phyloP scores from a whole-genome alignment of 2,329 filamentous ascomycete genomes.

The Saccharata proteae region DNA sequence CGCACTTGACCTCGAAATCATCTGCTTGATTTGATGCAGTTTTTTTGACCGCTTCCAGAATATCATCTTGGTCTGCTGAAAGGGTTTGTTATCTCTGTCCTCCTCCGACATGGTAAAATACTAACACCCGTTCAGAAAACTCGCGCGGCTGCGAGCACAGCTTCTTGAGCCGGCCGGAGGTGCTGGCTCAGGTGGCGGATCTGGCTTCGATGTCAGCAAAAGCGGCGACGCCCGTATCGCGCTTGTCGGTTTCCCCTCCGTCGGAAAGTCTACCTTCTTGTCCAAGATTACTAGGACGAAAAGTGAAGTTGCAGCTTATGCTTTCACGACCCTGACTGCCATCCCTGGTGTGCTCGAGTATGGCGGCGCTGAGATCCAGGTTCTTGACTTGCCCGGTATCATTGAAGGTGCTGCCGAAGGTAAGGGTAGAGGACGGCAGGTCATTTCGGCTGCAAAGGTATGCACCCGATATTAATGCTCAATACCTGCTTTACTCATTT shows the following conservation, averaged over 20 bases:
- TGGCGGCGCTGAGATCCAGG: conserved; percentile 93
- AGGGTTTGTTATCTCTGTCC: conserved; percentile 49
- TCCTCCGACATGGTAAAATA: not conserved
- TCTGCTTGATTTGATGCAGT: conserved; percentile 13
- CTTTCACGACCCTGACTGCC: conserved; percentile 94
- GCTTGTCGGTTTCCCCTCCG: conserved; percentile 95
- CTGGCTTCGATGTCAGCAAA: conserved; percentile 84
- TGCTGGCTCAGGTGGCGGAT: conserved; percentile 61
- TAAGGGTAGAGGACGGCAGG: conserved; percentile 88
- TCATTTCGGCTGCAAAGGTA: conserved; percentile 88
- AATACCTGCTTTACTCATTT: not conserved
- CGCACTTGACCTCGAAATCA: conserved; percentile 18
- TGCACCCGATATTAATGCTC: not conserved
- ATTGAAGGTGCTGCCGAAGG: conserved; percentile 95
- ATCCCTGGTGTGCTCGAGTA: conserved; percentile 97
- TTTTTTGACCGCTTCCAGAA: conserved; percentile 47
- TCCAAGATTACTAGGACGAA: conserved; percentile 98
- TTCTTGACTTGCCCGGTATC: conserved; percentile 93
- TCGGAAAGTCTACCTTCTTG: conserved; percentile 97
- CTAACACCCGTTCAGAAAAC: conserved; percentile 52
- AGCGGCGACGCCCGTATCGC: conserved; percentile 94
- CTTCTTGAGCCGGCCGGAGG: conserved; percentile 81
- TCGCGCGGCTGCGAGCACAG: conserved; percentile 86
- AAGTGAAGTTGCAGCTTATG: conserved; percentile 89
- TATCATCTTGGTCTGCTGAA: conserved; percentile 97